These are phyloP conservation scores for Hansfordia pulvinata DNA, from an alignment of 2,329 filamentous ascomycete species.

Conservation along the genomic window DNA sequence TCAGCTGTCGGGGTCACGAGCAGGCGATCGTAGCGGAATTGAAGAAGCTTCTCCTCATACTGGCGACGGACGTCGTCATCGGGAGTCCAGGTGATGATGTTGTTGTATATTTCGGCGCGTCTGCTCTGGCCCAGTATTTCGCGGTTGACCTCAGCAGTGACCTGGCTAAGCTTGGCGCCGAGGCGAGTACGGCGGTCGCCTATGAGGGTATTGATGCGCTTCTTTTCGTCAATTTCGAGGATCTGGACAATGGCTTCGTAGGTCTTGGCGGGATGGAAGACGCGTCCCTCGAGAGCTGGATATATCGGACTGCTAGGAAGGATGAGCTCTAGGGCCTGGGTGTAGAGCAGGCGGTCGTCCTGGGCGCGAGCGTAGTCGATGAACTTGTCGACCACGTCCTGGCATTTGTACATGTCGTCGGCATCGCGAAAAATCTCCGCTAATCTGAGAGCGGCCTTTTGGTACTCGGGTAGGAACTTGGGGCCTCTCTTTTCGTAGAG, in stretches of 20 bases:
- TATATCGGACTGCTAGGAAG: conserved; percentile 76
- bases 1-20: conserved; percentile 49
- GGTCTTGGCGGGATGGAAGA: conserved; percentile 67
- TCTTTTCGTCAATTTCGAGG: conserved; percentile 73
- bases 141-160: conserved; percentile 74
- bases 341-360: conserved; percentile 61
- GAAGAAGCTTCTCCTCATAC: conserved; percentile 83
- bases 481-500: conserved; percentile 68
- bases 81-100: conserved; percentile 78
- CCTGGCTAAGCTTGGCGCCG: conserved; percentile 70
- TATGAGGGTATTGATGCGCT: conserved; percentile 80
- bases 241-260: conserved; percentile 76
- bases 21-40: conserved; percentile 68
- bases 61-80: conserved; percentile 74
- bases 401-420: conserved; percentile 49
- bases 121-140: conserved; percentile 68
- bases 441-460: conserved; percentile 56
- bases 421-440: conserved; percentile 60
- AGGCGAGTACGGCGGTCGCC: conserved; percentile 78
- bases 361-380: conserved; percentile 58
- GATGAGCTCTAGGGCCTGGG: conserved; percentile 59
- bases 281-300: conserved; percentile 64
- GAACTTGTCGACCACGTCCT: conserved; percentile 67
- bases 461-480: conserved; percentile 60
- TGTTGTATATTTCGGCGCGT: conserved; percentile 67